phyloP scores from a whole-genome alignment of 305 asterid species.

The Fraxinus sp. region DNA sequence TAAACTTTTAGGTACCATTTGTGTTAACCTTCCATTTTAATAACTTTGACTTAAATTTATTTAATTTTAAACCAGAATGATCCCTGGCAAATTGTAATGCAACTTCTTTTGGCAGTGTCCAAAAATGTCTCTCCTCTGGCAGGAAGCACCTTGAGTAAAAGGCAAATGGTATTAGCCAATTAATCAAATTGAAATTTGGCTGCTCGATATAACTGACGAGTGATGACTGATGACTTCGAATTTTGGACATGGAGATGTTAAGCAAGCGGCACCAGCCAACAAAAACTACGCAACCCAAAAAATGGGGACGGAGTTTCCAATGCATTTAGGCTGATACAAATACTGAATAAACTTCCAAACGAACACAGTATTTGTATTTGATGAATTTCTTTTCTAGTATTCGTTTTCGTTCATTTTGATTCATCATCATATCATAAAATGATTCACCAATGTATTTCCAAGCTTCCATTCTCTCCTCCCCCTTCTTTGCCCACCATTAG shows the following conservation, averaged over 20 bases:
- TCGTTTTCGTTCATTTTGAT: not conserved
- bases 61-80: not conserved
- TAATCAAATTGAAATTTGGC: not conserved
- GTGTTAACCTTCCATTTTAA: not conserved
- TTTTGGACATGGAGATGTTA: not conserved
- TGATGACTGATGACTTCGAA: not conserved
- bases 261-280: not conserved
- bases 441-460: slow-evolving; percentile 48
- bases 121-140: not conserved
- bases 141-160: not conserved
- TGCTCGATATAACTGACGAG: not conserved
- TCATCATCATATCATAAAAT: slow-evolving; percentile 19
- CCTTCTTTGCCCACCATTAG: slow-evolving; percentile 27
- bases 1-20: too few species aligned
- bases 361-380: not conserved
- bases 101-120: not conserved
- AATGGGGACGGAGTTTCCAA: slow-evolving; percentile 38
- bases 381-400: not conserved
- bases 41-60: not conserved
- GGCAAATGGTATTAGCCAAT: too few species aligned
- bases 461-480: slow-evolving; percentile 27
- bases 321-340: slow-evolving; percentile 26
- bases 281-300: not conserved
- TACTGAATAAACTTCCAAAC: not conserved
- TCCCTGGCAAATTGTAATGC: not conserved